Evolutionary conservation across 495 filamentous ascomycete species (phyloP).

Genomic region (Penicillium soppii): DNA sequence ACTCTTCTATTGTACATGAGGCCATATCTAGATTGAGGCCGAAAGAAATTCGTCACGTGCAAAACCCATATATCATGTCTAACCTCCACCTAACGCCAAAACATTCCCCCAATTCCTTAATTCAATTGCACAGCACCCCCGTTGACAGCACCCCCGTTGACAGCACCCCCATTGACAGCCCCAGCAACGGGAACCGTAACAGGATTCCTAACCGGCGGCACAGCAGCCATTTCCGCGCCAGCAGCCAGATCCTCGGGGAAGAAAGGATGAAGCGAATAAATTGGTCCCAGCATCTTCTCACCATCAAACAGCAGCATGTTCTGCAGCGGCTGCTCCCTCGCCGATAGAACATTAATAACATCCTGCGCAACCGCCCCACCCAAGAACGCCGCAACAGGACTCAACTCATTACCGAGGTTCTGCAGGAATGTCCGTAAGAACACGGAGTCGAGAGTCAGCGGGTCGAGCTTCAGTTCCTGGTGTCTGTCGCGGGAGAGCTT

Average conservation of each 20-base stretch:
- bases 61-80: no score
- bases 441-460: slow-evolving; percentile 69
- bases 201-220: slow-evolving; percentile 32
- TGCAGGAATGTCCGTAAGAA: slow-evolving; percentile 82
- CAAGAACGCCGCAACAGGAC: slow-evolving; percentile 84
- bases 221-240: slow-evolving; percentile 27
- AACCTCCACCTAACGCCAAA: no score
- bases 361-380: slow-evolving; percentile 92
- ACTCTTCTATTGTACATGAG: no score
- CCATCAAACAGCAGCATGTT: slow-evolving; percentile 93
- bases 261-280: slow-evolving; percentile 79
- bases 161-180: not conserved
- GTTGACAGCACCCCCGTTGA: no score
- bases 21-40: no score
- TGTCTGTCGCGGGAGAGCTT: slow-evolving; percentile 72
- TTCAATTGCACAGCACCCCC: no score
- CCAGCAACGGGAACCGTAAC: slow-evolving; percentile 2
- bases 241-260: slow-evolving; percentile 45
- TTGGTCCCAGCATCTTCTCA: slow-evolving; percentile 68
- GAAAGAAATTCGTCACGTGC: no score
- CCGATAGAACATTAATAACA: slow-evolving; percentile 91
- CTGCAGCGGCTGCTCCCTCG: slow-evolving; percentile 89
- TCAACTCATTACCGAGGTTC: slow-evolving; percentile 77
- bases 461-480: slow-evolving; percentile 71
- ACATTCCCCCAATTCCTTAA: not conserved